phyloP scores from a whole-genome alignment of 108 stramenopile species.

The Epithemia pelagica region DNA sequence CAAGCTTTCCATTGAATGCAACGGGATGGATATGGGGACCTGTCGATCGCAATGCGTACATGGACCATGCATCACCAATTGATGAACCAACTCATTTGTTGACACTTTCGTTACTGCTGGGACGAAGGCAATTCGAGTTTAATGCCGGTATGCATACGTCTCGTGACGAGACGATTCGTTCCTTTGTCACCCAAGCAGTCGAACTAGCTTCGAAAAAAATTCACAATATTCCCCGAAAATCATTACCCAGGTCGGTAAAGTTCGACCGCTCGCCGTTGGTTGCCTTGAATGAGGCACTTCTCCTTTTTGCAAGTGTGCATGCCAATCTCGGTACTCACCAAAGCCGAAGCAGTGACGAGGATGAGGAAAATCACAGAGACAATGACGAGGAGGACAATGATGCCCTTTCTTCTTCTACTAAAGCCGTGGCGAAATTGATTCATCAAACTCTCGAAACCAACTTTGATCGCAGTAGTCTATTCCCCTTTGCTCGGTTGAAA shows the following conservation, averaged over 20 bases:
- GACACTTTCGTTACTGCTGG: neutral
- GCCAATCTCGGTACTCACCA: neutral
- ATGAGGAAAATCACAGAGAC: neutral
- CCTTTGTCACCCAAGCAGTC: neutral
- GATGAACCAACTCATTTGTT: neutral
- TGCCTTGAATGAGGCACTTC: conserved; percentile 10
- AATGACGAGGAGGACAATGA: neutral
- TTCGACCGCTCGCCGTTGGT: conserved; percentile 10
- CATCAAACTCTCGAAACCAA: neutral
- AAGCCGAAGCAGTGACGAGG: neutral
- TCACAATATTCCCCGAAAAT: neutral
- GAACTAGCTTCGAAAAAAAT: neutral
- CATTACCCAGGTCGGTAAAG: conserved; percentile 1
- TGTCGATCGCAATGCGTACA: conserved; percentile 12
- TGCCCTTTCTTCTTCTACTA: neutral
- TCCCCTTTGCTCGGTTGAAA: neutral
- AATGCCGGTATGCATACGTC: neutral
- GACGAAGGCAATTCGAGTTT: neutral
- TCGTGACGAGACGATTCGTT: neutral
- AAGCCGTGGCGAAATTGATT: neutral
- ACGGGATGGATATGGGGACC: conserved; percentile 24
- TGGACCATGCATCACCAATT: neutral
- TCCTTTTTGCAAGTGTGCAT: conserved; percentile 1
- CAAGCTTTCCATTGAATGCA: conserved; percentile 31
- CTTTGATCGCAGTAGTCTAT: neutral